Evolutionary conservation across 192 early-diverging fungal species (phyloP).

Genomic region (Entomortierella chlamydospora): DNA sequence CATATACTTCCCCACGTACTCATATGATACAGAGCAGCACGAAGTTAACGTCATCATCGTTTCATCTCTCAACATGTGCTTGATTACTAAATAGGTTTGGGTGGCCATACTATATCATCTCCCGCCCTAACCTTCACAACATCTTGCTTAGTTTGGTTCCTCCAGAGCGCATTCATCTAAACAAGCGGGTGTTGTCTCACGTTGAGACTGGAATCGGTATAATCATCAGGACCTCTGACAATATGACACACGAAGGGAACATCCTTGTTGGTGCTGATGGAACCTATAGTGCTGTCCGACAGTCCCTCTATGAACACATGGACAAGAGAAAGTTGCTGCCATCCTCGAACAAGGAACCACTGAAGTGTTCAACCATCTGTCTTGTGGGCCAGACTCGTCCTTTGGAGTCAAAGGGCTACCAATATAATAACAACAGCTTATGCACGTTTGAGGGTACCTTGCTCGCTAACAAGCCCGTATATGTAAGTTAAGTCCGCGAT

Average conservation of each 20-base stretch:
- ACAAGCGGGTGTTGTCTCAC: slow-evolving; percentile 13
- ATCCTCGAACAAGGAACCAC: not conserved
- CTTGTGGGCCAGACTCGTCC: slow-evolving; percentile 14
- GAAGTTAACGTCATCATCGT: too few species aligned
- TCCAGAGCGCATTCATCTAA: slow-evolving; percentile 3
- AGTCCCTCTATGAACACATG: slow-evolving; percentile 1
- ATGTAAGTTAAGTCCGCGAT: not conserved
- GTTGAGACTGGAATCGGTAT: not conserved
- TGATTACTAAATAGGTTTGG: not conserved
- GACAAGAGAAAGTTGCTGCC: not conserved
- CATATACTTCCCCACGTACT: too few species aligned
- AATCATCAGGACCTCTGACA: slow-evolving; percentile 14
- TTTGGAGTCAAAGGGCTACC: not conserved
- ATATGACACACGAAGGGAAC: slow-evolving; percentile 7
- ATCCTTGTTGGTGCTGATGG: slow-evolving; percentile 26
- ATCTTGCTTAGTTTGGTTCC: not conserved
- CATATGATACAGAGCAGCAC: too few species aligned
- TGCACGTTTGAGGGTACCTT: not conserved
- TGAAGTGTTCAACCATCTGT: not conserved
- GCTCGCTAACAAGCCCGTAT: not conserved
- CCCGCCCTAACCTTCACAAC: slow-evolving; percentile 3
- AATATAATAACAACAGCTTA: not conserved
- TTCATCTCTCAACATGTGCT: too few species aligned
- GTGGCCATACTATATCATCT: not conserved
- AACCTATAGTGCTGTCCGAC: slow-evolving; percentile 10